phyloP scores from a whole-genome alignment of 257 asterid species.

The Jacaranda copaia region DNA sequence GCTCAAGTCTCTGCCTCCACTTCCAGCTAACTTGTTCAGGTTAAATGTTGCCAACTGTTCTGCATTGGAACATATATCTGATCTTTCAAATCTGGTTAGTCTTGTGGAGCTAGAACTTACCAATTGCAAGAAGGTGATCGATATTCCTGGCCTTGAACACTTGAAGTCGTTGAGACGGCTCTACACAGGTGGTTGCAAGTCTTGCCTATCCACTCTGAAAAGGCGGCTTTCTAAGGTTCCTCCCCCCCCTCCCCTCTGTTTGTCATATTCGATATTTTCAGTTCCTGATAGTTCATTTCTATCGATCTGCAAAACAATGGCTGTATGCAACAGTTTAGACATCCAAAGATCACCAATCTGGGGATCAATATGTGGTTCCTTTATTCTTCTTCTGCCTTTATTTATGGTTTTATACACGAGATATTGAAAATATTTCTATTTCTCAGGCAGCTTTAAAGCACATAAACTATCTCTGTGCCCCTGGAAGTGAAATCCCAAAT shows the following conservation, averaged over 20 bases:
- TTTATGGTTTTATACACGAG: not conserved
- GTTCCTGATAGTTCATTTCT: not conserved
- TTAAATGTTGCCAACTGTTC: slow-evolving; percentile 42
- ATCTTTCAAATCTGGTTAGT: slow-evolving; percentile 36
- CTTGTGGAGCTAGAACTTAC: slow-evolving; percentile 38
- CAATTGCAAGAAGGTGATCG: slow-evolving; percentile 40
- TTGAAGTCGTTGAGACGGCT: slow-evolving; percentile 44
- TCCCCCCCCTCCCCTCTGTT: not conserved
- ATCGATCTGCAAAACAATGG: not conserved
- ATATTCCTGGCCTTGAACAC: slow-evolving; percentile 42
- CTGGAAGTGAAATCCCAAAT: slow-evolving; percentile 44
- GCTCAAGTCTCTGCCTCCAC: slow-evolving; percentile 44
- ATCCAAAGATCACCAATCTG: not conserved
- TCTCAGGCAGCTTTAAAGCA: slow-evolving; percentile 42
- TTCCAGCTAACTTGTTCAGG: slow-evolving; percentile 40
- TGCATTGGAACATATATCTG: slow-evolving; percentile 27
- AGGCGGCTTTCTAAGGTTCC: slow-evolving; percentile 39
- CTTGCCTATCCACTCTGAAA: slow-evolving; percentile 22
- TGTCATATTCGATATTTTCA: not conserved
- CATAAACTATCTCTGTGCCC: slow-evolving; percentile 34
- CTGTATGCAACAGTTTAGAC: not conserved
- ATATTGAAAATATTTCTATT: not conserved
- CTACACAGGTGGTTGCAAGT: slow-evolving; percentile 40
- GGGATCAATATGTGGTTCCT: not conserved
- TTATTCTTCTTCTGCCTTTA: not conserved